A percentile compares a stretch with the other conserved stretches of the same genome.
Conservation (phyloP, 2,329 filamentous ascomycete species). For the Hirsutella rhossiliensis region DNA sequence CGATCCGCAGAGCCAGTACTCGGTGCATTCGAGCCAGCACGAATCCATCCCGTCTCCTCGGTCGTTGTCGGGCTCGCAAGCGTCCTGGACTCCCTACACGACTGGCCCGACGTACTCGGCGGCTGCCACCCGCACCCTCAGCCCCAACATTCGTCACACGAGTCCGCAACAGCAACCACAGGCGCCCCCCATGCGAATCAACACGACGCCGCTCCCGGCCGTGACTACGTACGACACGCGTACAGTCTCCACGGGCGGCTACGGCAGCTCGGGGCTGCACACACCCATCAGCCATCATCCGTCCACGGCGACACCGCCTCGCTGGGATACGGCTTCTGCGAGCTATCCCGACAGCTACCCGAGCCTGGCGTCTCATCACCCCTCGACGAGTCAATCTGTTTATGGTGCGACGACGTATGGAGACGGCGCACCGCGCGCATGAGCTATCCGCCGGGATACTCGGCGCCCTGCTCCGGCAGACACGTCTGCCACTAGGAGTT, state of each 20-base stretch:
- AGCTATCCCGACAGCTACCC: constrained; percentile 27
- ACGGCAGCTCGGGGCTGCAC: constrained; percentile 26
- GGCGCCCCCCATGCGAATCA: constrained; percentile 21
- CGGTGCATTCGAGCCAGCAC: constrained; percentile 30
- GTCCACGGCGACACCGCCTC: constrained; percentile 22
- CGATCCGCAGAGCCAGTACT: constrained; percentile 24
- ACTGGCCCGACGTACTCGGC: constrained; percentile 20
- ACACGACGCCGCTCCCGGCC: constrained; percentile 24
- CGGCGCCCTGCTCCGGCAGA: no score
- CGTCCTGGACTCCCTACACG: constrained; percentile 37
- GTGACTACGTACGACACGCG: constrained; percentile 27
- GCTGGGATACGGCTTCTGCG: constrained; percentile 28
- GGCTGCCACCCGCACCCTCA: constrained; percentile 27
- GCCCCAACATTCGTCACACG: constrained; percentile 19
- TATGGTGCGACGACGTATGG: constrained; percentile 30
- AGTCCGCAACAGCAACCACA: constrained; percentile 21
- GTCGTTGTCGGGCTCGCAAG: constrained; percentile 33
- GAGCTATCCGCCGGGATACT: constrained; percentile 6
- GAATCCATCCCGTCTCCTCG: constrained; percentile 41
- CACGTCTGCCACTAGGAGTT: no score
- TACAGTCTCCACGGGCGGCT: constrained; percentile 18
- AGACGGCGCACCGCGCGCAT: constrained; percentile 29
- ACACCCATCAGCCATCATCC: constrained; percentile 26
- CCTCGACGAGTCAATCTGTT: constrained; percentile 20
- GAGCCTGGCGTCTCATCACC: constrained; percentile 23